Conservation (phyloP, 1,139 yeast species). For the Pneumocystis sp. region DNA sequence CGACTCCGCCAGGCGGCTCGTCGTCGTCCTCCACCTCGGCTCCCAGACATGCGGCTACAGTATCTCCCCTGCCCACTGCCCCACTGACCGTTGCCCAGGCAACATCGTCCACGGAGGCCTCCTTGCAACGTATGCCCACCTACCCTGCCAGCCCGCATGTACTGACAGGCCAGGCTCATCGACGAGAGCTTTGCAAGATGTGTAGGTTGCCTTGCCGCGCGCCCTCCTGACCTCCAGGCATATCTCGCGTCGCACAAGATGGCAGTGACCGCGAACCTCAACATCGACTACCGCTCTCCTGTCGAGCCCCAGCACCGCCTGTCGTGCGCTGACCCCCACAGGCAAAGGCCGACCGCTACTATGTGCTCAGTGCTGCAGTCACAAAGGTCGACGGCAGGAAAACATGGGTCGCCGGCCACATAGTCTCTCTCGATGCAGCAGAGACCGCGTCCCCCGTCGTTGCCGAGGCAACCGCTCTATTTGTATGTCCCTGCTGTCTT, state of each 20-base stretch:
- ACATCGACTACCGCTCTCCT: constrained; percentile 51
- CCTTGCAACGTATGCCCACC: constrained; percentile 52
- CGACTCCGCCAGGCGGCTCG: constrained; percentile 12
- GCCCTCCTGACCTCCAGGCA: too few species aligned
- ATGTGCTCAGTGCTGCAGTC: constrained; percentile 56
- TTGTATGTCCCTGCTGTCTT: constrained; percentile 10
- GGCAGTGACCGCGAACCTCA: constrained; percentile 81
- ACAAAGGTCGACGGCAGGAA: constrained; percentile 61
- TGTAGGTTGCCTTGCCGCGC: constrained; percentile 6
- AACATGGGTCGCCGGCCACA: constrained; percentile 53
- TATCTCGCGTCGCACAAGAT: constrained; percentile 63
- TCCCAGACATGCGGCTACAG: constrained; percentile 41
- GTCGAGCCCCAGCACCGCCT: not conserved
- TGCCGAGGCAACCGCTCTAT: constrained; percentile 21
- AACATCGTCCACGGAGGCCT: constrained; percentile 81
- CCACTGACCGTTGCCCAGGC: too few species aligned
- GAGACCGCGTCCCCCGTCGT: too few species aligned
- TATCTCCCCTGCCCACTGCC: too few species aligned
- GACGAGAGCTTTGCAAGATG: constrained; percentile 82
- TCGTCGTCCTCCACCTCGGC: constrained; percentile 37
- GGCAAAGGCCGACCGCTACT: constrained; percentile 47
- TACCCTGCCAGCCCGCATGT: too few species aligned
- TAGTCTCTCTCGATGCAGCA: constrained; percentile 30
- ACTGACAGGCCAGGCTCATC: too few species aligned
- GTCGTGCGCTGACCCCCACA: too few species aligned